Evolutionary conservation across 108 stramenopile species (phyloP).

Genomic region (Licmophora abbreviata): DNA sequence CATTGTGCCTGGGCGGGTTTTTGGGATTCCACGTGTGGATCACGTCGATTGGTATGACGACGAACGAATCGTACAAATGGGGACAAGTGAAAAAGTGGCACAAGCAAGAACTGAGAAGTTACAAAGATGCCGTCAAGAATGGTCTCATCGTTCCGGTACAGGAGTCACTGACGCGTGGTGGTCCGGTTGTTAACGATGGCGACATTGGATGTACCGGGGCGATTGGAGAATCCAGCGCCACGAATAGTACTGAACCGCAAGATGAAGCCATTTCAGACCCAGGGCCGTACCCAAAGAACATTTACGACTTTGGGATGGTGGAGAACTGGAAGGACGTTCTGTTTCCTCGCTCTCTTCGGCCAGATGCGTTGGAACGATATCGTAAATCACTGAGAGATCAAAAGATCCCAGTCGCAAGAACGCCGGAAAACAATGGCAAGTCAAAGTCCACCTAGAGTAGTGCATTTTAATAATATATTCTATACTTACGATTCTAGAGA

Average conservation of each 20-base stretch:
- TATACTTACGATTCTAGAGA: too few relatives aligned
- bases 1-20: conserved; percentile 43
- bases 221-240: not conserved
- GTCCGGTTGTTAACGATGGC: conserved; percentile 19
- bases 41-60: conserved; percentile 57
- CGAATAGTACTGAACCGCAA: conserved; percentile 3
- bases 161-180: not conserved
- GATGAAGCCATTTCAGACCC: conserved; percentile 45
- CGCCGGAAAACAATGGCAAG: conserved; percentile 1
- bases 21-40: conserved; percentile 51
- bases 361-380: conserved; percentile 23
- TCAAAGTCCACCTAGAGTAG: conserved; percentile 1
- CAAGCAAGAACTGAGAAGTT: conserved; percentile 39
- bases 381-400: not conserved
- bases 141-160: conserved; percentile 10
- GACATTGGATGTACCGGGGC: conserved; percentile 59
- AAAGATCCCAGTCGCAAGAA: conserved; percentile 1
- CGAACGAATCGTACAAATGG: conserved; percentile 88
- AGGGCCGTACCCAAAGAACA: conserved; percentile 65
- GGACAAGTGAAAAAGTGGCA: conserved; percentile 55
- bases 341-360: conserved; percentile 56
- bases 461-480: too few relatives aligned
- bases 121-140: conserved; percentile 45
- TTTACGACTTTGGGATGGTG: conserved; percentile 56
- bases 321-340: conserved; percentile 74